Evolutionary conservation across 768 basidiomycete species (phyloP).

Genomic region (Boletus barrowsii): DNA sequence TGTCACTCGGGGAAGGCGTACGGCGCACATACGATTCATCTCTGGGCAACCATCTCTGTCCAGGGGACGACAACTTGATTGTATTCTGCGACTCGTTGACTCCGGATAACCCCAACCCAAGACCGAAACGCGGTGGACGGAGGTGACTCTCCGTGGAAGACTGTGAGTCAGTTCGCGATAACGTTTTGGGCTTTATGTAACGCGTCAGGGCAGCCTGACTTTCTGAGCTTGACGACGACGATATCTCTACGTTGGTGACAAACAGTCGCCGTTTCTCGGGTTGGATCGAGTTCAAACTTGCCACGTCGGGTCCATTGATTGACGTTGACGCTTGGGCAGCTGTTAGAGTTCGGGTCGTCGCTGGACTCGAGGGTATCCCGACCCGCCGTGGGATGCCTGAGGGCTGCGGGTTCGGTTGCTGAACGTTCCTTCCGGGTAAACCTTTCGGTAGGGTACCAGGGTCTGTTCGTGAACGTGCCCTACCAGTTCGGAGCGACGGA

Average conservation of each 20-base stretch:
- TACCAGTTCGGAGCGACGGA: conserved; percentile 14
- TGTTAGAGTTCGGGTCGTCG: conserved; percentile 10
- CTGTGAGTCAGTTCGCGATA: conserved; percentile 18
- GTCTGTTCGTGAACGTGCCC: conserved; percentile 31
- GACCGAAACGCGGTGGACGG: conserved; percentile 28
- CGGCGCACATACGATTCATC: conserved; percentile 3
- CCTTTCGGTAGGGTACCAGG: conserved; percentile 20
- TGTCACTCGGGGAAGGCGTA: conserved; percentile 7
- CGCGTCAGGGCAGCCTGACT: conserved; percentile 26
- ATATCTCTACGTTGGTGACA: conserved; percentile 43
- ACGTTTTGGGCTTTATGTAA: conserved; percentile 13
- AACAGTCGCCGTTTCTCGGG: conserved; percentile 39
- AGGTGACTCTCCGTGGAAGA: conserved; percentile 23
- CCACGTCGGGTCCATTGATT: conserved; percentile 27
- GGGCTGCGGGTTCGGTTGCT: conserved; percentile 7
- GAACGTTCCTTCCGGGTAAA: conserved; percentile 4
- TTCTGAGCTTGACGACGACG: conserved; percentile 42
- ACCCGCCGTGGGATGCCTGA: conserved; percentile 29
- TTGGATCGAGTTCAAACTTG: conserved; percentile 26
- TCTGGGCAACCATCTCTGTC: conserved; percentile 13
- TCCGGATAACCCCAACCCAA: conserved; percentile 26
- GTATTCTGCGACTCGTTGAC: conserved; percentile 10
- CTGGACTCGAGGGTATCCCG: conserved; percentile 15
- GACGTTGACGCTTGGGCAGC: conserved; percentile 5
- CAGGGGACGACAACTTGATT: conserved; percentile 3